These are phyloP conservation scores for Penicillium brasilianum DNA, from an alignment of 2,329 filamentous ascomycete species.

Conservation along the genomic window DNA sequence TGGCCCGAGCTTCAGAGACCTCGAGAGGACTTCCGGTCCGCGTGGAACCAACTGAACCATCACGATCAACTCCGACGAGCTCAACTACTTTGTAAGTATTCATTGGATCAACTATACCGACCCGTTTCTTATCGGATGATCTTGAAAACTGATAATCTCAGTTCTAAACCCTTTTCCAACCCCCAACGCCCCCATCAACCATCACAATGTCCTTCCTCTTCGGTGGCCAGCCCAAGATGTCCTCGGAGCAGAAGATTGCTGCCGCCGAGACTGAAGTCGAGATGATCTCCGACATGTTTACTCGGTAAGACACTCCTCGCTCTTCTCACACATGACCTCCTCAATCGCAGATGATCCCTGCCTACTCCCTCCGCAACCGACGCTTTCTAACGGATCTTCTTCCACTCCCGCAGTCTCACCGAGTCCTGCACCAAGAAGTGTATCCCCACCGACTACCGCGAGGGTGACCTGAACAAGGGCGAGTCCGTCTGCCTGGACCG, in stretches of 20 bases:
- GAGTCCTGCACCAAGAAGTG: constrained; percentile 94
- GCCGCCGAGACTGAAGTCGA: constrained; percentile 97
- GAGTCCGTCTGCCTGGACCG: constrained; percentile 98
- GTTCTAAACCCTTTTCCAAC: constrained; percentile 5
- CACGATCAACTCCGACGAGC: constrained; percentile 8
- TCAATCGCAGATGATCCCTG: neutral
- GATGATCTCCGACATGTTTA: constrained; percentile 97
- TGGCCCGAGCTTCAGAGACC: constrained; percentile 37
- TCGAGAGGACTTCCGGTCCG: constrained; percentile 16
- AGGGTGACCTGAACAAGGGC: constrained; percentile 97
- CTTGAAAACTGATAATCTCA: neutral
- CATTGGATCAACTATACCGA: neutral
- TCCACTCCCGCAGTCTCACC: constrained; percentile 74
- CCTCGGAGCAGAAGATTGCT: constrained; percentile 95
- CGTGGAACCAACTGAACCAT: constrained; percentile 18
- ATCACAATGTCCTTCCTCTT: constrained; percentile 73
- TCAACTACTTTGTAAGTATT: constrained; percentile 9
- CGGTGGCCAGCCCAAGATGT: constrained; percentile 77
- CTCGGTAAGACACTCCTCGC: constrained; percentile 68
- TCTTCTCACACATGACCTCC: neutral
- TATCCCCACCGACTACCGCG: constrained; percentile 88
- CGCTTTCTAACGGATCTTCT: neutral
- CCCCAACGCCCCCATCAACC: constrained; percentile 16
- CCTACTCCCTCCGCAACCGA: neutral
- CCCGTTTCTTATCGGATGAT: neutral